Evolutionary conservation across 2,329 filamentous ascomycete genomes (phyloP).

Genomic region (Ascochyta clinopodiicola): DNA sequence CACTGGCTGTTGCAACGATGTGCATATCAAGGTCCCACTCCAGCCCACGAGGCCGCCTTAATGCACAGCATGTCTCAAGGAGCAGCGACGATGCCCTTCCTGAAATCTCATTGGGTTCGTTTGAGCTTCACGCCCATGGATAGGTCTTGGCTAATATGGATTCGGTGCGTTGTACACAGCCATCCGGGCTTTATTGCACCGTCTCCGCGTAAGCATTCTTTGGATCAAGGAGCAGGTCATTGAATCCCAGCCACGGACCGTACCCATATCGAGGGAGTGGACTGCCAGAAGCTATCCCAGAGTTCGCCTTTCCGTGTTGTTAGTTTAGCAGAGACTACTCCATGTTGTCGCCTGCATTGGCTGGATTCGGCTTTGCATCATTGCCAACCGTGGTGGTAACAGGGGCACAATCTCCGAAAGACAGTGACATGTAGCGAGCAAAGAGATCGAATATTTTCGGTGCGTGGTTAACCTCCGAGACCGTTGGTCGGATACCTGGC

Average conservation of each 20-base stretch:
- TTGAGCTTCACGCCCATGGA: slow-evolving; percentile 7
- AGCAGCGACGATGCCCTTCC: slow-evolving; percentile 6
- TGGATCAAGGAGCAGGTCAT: slow-evolving; percentile 12
- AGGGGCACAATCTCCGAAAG: not conserved
- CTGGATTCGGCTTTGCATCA: not conserved
- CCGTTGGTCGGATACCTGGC: slow-evolving; percentile 8
- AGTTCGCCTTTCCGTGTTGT: not conserved
- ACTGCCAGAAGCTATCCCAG: not conserved
- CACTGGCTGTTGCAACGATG: not conserved
- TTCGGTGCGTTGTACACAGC: slow-evolving; percentile 10
- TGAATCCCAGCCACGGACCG: slow-evolving; percentile 9
- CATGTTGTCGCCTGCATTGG: not conserved
- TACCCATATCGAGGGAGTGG: not conserved
- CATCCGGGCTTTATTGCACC: slow-evolving; percentile 25
- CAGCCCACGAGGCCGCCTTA: slow-evolving; percentile 1
- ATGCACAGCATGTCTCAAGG: slow-evolving; percentile 2
- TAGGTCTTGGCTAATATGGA: slow-evolving; percentile 6
- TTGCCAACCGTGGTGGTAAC: not conserved
- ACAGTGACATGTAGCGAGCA: not conserved
- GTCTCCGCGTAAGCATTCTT: slow-evolving; percentile 32
- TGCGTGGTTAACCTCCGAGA: slow-evolving; percentile 9
- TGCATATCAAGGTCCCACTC: not conserved
- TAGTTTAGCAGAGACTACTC: not conserved
- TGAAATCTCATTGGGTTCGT: slow-evolving; percentile 19
- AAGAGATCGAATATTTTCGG: slow-evolving; percentile 1